A percentile compares a stretch with the other conserved stretches of the same genome.
These are phyloP conservation scores for Solanum hybrid DNA, from an alignment of 305 asterid genomes.

Conservation along the genomic window DNA sequence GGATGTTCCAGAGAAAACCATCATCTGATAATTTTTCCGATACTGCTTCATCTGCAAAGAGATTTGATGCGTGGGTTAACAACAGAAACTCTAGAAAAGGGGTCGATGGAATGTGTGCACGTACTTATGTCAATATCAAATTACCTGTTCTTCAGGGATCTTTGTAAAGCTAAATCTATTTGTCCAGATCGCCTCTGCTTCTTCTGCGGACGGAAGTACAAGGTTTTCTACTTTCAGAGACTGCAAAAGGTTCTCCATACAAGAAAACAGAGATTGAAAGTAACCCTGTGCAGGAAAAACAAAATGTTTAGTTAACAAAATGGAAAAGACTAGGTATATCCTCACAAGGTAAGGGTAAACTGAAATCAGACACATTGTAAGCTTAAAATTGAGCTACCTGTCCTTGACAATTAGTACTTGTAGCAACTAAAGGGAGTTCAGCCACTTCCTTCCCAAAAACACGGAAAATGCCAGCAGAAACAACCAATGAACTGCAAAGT, in stretches of 20 bases:
- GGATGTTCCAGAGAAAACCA: slow-evolving; percentile 69
- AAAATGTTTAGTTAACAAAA: neutral
- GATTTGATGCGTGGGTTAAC: neutral
- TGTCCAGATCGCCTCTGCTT: slow-evolving; percentile 69
- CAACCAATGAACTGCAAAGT: slow-evolving; percentile 49
- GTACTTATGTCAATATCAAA: neutral
- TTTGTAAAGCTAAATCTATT: slow-evolving; percentile 56
- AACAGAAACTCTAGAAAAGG: neutral
- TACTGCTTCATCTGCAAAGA: slow-evolving; percentile 44
- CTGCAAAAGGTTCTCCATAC: slow-evolving; percentile 46
- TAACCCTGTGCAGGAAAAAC: slow-evolving; percentile 45
- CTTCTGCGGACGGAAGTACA: slow-evolving; percentile 80
- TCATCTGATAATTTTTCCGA: slow-evolving; percentile 44
- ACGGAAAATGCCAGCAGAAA: slow-evolving; percentile 67
- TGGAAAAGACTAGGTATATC: neutral
- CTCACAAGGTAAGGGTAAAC: neutral
- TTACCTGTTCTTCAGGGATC: slow-evolving; percentile 46
- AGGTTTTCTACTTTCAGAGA: slow-evolving; percentile 48
- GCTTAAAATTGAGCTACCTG: slow-evolving; percentile 33
- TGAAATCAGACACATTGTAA: neutral
- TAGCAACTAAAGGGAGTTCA: slow-evolving; percentile 86
- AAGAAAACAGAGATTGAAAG: slow-evolving; percentile 51
- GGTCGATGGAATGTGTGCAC: neutral
- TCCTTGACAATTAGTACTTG: slow-evolving; percentile 45
- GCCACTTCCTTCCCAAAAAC: slow-evolving; percentile 73